Percentiles rank a stretch among this genome's conserved stretches.
Evolutionary conservation across 331 rosid species (phyloP).

Genomic region (Acacia concinna): DNA sequence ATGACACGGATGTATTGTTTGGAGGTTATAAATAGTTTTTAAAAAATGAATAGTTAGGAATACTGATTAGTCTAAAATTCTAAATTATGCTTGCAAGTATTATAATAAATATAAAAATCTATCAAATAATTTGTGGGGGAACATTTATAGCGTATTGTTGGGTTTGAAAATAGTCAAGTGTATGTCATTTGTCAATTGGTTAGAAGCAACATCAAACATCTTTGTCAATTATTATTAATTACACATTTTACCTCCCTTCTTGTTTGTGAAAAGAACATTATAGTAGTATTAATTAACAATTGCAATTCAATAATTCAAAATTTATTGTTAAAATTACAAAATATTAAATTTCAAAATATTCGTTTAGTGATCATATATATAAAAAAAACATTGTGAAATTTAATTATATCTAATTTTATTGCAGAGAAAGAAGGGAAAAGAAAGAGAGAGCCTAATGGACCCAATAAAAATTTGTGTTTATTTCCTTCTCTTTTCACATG

Average conservation of each 20-base stretch:
- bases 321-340: not conserved
- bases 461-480: not conserved
- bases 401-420: not conserved
- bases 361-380: too few species aligned
- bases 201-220: not conserved
- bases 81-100: too few species aligned
- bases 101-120: too few species aligned
- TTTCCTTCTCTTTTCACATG: not conserved
- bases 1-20: too few species aligned
- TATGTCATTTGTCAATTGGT: not conserved
- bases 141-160: not conserved
- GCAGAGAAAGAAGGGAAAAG: too few species aligned
- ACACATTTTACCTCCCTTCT: not conserved
- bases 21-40: too few species aligned
- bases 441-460: not conserved
- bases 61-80: too few species aligned
- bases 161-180: not conserved
- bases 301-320: not conserved
- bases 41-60: not conserved
- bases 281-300: not conserved
- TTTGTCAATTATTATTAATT: not conserved
- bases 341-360: too few species aligned
- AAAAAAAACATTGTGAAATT: not conserved
- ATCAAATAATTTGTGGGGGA: not conserved
- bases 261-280: not conserved